A percentile compares a stretch with the other conserved stretches of the same genome.
Conservation (phyloP, 2,329 filamentous ascomycete species). For the Aspergillus pseudoviridinutans region DNA sequence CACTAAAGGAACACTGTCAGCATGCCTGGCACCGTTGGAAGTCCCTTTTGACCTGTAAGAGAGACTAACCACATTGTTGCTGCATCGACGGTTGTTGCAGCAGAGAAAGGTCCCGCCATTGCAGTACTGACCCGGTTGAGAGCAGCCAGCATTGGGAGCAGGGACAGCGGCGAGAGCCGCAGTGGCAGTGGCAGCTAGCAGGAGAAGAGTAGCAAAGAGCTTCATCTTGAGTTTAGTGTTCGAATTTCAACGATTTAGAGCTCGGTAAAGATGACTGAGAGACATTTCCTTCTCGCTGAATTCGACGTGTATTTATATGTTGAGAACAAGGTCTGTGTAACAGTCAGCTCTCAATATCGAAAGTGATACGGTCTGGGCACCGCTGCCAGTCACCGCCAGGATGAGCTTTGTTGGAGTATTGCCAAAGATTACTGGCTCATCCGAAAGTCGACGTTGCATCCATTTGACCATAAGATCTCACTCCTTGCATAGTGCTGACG, state of each 20-base stretch:
- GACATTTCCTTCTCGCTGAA: background rate
- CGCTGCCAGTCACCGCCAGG: background rate
- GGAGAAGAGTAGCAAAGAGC: background rate
- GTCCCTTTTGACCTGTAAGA: background rate
- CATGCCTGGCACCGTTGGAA: no score
- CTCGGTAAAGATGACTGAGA: background rate
- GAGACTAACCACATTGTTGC: background rate
- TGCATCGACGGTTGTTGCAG: background rate
- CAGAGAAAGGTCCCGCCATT: slow-evolving; percentile 11
- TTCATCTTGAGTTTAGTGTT: background rate
- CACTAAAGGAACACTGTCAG: background rate
- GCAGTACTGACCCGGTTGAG: slow-evolving; percentile 9
- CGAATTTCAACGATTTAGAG: background rate
- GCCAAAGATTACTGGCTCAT: background rate
- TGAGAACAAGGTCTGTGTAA: background rate
- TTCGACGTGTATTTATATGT: background rate
- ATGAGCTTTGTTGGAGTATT: background rate
- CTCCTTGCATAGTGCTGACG: background rate
- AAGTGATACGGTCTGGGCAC: background rate
- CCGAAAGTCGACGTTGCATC: background rate
- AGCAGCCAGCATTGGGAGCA: slow-evolving; percentile 1
- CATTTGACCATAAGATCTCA: background rate
- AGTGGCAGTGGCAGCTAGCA: background rate
- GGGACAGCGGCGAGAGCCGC: background rate
- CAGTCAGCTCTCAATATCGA: background rate